Conservation (phyloP, 495 filamentous ascomycete species). For the Neurospora tetrasperma region DNA sequence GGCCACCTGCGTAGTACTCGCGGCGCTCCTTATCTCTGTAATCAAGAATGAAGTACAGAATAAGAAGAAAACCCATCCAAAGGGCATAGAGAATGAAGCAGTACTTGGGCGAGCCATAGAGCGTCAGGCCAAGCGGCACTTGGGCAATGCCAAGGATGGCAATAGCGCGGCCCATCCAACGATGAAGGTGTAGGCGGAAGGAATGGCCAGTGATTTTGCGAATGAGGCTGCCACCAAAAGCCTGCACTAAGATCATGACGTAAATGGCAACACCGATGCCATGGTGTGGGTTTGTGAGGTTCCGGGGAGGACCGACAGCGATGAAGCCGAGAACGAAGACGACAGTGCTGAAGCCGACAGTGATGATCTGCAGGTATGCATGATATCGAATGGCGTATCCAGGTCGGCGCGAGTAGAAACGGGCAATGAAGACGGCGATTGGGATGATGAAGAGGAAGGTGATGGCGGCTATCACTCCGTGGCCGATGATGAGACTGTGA, state of each 20-base stretch:
- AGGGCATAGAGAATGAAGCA: constrained; percentile 80
- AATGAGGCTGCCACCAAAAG: constrained; percentile 64
- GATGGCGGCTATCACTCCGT: constrained; percentile 78
- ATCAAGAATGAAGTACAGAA: constrained; percentile 63
- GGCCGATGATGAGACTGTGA: constrained; percentile 65
- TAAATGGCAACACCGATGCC: constrained; percentile 90
- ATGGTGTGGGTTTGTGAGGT: constrained; percentile 87
- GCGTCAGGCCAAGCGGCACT: constrained; percentile 77
- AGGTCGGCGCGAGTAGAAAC: constrained; percentile 54
- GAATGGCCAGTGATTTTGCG: constrained; percentile 49
- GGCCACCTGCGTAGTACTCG: not conserved
- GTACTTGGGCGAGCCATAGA: constrained; percentile 80
- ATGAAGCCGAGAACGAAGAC: constrained; percentile 68
- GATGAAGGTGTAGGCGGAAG: constrained; percentile 70
- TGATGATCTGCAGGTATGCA: constrained; percentile 78
- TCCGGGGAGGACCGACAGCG: constrained; percentile 65
- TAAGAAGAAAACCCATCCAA: constrained; percentile 54
- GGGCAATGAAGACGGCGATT: constrained; percentile 60
- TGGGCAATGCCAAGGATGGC: constrained; percentile 76
- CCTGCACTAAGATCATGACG: constrained; percentile 70
- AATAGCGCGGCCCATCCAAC: constrained; percentile 72
- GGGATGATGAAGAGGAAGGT: constrained; percentile 83
- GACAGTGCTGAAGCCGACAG: constrained; percentile 59
- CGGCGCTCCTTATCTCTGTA: constrained; percentile 45
- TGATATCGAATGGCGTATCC: constrained; percentile 65